Percentiles rank a stretch among this genome's conserved stretches.
phyloP scores from a whole-genome alignment of 441 rosid genomes.

The Populus hybrid region DNA sequence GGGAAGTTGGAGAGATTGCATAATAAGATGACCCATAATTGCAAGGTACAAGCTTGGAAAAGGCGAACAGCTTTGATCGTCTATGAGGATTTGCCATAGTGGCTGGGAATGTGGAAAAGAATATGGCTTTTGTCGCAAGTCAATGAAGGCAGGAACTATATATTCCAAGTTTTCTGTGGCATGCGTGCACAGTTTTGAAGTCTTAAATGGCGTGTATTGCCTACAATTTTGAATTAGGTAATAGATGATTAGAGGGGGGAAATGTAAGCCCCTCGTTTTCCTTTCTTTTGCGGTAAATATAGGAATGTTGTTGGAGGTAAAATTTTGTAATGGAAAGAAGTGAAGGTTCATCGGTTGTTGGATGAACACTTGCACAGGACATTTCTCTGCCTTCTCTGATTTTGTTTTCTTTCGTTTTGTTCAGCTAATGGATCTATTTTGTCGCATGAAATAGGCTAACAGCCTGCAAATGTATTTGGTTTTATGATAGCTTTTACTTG shows the following conservation, averaged over 20 bases:
- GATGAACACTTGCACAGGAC: no score
- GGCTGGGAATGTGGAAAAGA: background rate
- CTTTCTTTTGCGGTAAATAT: background rate
- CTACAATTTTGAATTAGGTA: background rate
- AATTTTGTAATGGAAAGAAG: no score
- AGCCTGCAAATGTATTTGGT: no score
- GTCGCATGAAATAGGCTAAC: no score
- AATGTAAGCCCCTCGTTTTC: background rate
- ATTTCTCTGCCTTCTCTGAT: no score
- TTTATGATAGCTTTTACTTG: no score
- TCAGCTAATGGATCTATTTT: no score
- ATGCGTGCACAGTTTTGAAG: background rate
- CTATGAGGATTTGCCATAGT: background rate
- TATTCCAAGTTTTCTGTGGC: background rate
- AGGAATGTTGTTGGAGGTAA: background rate
- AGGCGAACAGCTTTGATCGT: background rate
- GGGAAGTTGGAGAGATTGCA: background rate
- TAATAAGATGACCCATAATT: background rate
- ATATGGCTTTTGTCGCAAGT: background rate
- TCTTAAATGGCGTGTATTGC: no score
- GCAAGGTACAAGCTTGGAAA: background rate
- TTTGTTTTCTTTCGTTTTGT: no score
- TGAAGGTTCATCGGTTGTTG: no score
- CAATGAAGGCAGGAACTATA: background rate
- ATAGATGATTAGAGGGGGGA: background rate